A percentile compares a stretch with the other conserved stretches of the same genome.
These are phyloP conservation scores for Cyclotella choctawhatcheeana DNA, from an alignment of 108 stramenopile species.

Conservation along the genomic window DNA sequence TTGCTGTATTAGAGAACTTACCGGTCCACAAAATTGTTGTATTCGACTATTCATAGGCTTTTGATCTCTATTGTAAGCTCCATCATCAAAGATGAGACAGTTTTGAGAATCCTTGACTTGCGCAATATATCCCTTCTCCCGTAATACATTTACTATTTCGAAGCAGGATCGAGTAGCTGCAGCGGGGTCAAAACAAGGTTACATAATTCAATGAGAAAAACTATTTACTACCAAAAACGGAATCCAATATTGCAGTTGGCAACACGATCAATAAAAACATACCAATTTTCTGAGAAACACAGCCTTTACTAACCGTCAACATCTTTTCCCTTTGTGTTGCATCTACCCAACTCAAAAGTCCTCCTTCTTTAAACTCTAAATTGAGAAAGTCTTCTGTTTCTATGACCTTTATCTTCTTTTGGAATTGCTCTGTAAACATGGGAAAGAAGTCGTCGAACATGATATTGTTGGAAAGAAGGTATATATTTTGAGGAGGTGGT, in stretches of 20 bases:
- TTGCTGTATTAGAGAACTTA: not conserved
- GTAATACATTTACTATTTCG: slow-evolving; percentile 11
- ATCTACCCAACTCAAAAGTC: slow-evolving; percentile 27
- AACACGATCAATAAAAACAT: not conserved
- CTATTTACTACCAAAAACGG: not conserved
- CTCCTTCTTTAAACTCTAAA: slow-evolving; percentile 49
- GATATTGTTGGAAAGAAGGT: slow-evolving; percentile 66
- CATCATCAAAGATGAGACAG: slow-evolving; percentile 75
- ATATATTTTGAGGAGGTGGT: slow-evolving; percentile 83
- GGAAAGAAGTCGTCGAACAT: slow-evolving; percentile 88
- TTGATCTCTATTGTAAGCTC: slow-evolving; percentile 35
- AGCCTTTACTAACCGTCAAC: slow-evolving; percentile 17
- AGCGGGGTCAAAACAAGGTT: too few relatives aligned
- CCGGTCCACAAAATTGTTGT: slow-evolving; percentile 19
- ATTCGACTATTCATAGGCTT: slow-evolving; percentile 19
- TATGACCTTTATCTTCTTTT: slow-evolving; percentile 61
- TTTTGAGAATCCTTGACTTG: slow-evolving; percentile 42
- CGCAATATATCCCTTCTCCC: slow-evolving; percentile 29
- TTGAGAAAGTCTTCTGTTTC: slow-evolving; percentile 72
- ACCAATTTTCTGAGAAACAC: slow-evolving; percentile 13
- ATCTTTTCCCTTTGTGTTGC: slow-evolving; percentile 23
- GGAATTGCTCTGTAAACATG: slow-evolving; percentile 56
- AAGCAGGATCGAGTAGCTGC: slow-evolving; percentile 17
- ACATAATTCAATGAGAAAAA: too few relatives aligned
- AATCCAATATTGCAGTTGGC: not conserved